Evolutionary conservation across 441 rosid species (phyloP), one percentile per base, ranked within the genome.

Genomic region (Capsella rubella): DNA sequence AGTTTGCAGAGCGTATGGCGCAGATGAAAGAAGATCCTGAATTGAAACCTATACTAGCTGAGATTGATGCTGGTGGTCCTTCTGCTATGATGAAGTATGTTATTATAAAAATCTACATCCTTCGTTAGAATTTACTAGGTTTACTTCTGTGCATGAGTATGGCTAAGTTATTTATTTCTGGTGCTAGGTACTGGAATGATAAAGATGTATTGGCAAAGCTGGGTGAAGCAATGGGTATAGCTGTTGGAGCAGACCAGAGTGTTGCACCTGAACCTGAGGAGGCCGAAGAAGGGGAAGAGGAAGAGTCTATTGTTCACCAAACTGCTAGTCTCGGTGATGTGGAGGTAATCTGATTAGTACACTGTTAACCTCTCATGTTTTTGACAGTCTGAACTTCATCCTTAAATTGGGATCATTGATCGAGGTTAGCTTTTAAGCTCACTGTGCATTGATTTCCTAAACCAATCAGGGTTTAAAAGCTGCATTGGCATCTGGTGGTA

Each of bases 171-270:
- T 58, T 18, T 49, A 0, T 50, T 64, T 49, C 3, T 14, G 73
- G 60, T 55, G 71, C 7, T 75, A 95, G 99, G 91, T 95, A 93
- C 72, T 93, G 98, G 98, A 93, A 93, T 81, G 97, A 93, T 75
- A 87, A 91, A 82, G 97, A 90, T 0, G 96, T 91, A 68, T 78
- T 91, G 76, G 82, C 85, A 80, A 96, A 96, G 87, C 77, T 91
- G 74, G 99, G 97, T 43, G 97, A 91, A 85, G 97, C 99, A 69
- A 96, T 96, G 98, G 98, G 99, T 78, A 80, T 91, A 60, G 88
- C 93, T 27, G 91, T 78, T 47, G 74, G 74, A 50, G 88, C 85
- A 37, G 97, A 91, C 54, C 90, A 84, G 13, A 82, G 87, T 34
- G 83, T 87, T 80, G 83, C 95, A 39, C 85, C 82, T 61, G 89